Base-by-base conservation (phyloP, 2,329 filamentous ascomycete species). In the Hymenoscyphus repandus region DNA sequence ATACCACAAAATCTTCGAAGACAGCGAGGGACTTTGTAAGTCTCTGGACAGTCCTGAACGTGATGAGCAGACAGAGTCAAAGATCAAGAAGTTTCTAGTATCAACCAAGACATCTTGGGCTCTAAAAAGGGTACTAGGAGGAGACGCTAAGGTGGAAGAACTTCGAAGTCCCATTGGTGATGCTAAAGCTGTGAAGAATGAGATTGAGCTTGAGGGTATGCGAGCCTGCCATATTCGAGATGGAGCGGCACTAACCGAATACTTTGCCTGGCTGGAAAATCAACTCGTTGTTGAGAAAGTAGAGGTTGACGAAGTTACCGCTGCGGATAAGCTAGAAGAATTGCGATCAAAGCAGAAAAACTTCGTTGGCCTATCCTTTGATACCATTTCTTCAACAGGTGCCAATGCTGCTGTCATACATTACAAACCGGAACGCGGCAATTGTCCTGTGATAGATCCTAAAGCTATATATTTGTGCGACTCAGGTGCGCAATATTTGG, bases 211-310 rank as follows among this genome's bases (percentile, higher is more conserved):
- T 40, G 82, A 89, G 62, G 93, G 93, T 54, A 97, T 99, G 93
- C 82, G 90, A 54, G 81, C 87, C 51, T 97, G 93, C 66, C 93
- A 99, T 66, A 82, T 97, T 59, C 83, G 93, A 57, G 93, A 99
- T 64, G 93, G 93, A 42, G 90, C 90, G 42, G 92, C 93, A 1
- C 70, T 97, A 54, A 91, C 83, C 50, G 84, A 96, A 66, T 99
- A 90, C 68, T 96, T 99, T 68, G 90, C 93, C 11, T 99, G 93
- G 93, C 78, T 99, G 3, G 93, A 99, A 68, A 81, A 96, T 62
- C 86, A 96, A 64, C 74, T 99, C 20, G 66, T 88, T 52, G 80
- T 77, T 58, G 85, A 92, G 67, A 86, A 86, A 55, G 78, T 78
- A 1, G 78, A 74, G 3, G 70, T 99, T 6, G 90, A 97, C 63